These are phyloP conservation scores for Pleurotus giganteus DNA, from an alignment of 768 basidiomycete genomes.

Conservation along the genomic window DNA sequence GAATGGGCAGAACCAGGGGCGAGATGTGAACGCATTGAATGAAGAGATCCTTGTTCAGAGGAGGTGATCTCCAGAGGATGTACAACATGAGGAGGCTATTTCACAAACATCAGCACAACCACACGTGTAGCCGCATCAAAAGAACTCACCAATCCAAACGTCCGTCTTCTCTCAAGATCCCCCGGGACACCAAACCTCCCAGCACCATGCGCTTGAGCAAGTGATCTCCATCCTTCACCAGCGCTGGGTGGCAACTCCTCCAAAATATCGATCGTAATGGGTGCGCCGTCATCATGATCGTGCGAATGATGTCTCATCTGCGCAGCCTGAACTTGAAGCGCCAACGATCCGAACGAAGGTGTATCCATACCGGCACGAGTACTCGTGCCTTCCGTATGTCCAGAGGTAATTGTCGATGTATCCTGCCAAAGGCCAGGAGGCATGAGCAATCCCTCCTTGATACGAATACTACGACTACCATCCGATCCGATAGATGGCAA, in stretches of 20 bases:
- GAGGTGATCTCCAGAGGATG: conserved; percentile 35
- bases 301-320: conserved; percentile 1
- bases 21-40: conserved; percentile 60
- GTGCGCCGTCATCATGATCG: conserved; percentile 20
- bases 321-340: conserved; percentile 10
- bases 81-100: conserved; percentile 40
- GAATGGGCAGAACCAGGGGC: conserved; percentile 46
- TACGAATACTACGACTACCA: background rate
- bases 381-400: conserved; percentile 10
- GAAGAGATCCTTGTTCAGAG: conserved; percentile 67
- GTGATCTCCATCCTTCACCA: conserved; percentile 56
- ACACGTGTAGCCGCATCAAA: background rate
- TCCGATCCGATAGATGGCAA: background rate
- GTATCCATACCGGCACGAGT: conserved; percentile 25
- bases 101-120: conserved; percentile 7
- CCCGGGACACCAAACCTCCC: conserved; percentile 16
- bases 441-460: background rate
- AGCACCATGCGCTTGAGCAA: conserved; percentile 36
- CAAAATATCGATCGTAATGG: conserved; percentile 54
- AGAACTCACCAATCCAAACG: conserved; percentile 61
- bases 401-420: conserved; percentile 1
- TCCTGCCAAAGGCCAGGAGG: conserved; percentile 6
- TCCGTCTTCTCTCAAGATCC: conserved; percentile 42
- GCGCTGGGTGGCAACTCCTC: conserved; percentile 71
- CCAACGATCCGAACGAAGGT: conserved; percentile 8